Evolutionary conservation across 352 stramenopile genomes (phyloP), one percentile per base, ranked within the genome.

Genomic region (Globisporangium orthogonon): DNA sequence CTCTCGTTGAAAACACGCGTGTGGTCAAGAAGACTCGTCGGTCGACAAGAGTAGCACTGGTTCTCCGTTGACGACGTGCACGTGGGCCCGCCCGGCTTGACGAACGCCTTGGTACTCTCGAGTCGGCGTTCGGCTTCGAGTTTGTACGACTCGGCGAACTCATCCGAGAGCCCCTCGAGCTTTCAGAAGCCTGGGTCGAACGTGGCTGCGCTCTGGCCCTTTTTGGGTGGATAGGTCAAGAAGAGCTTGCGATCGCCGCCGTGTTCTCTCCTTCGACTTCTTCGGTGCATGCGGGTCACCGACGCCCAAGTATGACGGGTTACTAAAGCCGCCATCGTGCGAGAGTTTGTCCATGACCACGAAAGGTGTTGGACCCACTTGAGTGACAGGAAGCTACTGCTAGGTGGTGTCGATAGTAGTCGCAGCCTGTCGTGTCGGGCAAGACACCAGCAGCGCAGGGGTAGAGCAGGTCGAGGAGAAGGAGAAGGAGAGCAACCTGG

Each of bases 131-230:
- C 83, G 39, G 70, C 71, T 56, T 89, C 68, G 10, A 86, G 58
- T 50, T 89, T 91, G 76, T 90, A 90, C 53, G 70, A 67, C 50
- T 90, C 79, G 40, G 70, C 53, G 51, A 88, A 92, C 56, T 83
- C 70, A 37, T 78, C 83, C 7, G 67, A 57, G 9, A 89, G 55
- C 3, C 73, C 73, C 11, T 89, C 78, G 60, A 78, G 82, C 54
- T 91, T 91, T 31, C 75, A 66, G 37, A 75, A 77, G 0, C 76
- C 77, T 0, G 78, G 76, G 33, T 77, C 80, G 65, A 89, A 83
- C 11, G 81, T 89, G 28, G 78, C 75, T 7, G 67, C 76, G 1
- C 74, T 62, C 47, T 82, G 69, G 7, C 80, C 80, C 45, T 75
- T 78, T 60, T 92, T 92, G 29, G 76, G 64, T 9, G 77, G 76